Evolutionary conservation across 2,329 filamentous ascomycete genomes (phyloP), one percentile per base, ranked within the genome.

Genomic region (Colletotrichum limetticola): DNA sequence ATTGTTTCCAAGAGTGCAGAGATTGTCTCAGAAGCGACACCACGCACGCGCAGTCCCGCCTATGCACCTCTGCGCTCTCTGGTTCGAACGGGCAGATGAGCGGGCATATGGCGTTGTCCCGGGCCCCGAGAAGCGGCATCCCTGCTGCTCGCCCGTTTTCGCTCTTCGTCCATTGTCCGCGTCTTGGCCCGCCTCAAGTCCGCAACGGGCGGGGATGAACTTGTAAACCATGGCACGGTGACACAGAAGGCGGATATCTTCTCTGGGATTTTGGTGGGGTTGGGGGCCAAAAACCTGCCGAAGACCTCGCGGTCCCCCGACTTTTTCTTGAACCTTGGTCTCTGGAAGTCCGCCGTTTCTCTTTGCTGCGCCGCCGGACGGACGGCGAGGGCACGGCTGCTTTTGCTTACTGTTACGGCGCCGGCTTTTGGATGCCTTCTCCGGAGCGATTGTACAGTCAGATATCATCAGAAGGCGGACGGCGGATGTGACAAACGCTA

Each of bases 231-330:
- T 42, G 37, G 42, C 16, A 49, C 16, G 16, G 42, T 22, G 42
- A n/a, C 42, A 49, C 42, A 9, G 6, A 11, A 22, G 59, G 26
- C 42, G 19, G 42, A 5, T 14, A 19, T 8, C 1, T 1, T 8
- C n/a, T 53, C 26, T 49, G 28, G 11, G 12, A 63, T 24, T 11
- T 49, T 7, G 46, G 42, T 19, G 37, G 32, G 24, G 26, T 37
- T 49, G 16, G 56, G 35, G 37, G 16, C 42, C 37, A 68, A 12
- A 68, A 57, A 58, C 28, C 57, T 71, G 58, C 64, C 68, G 58
- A 71, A 58, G 64, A 62, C 64, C 64, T 30, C 9, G 26, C 49
- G 22, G 61, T 61, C 28, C 64, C 56, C 58, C 65, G 28, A 46
- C n/a, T 58, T 64, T 55, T 30, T 14, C 8, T 24, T 14, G 19